These are phyloP conservation scores for Murraya paniculata DNA, from an alignment of 345 rosid genomes.

Conservation along the genomic window DNA sequence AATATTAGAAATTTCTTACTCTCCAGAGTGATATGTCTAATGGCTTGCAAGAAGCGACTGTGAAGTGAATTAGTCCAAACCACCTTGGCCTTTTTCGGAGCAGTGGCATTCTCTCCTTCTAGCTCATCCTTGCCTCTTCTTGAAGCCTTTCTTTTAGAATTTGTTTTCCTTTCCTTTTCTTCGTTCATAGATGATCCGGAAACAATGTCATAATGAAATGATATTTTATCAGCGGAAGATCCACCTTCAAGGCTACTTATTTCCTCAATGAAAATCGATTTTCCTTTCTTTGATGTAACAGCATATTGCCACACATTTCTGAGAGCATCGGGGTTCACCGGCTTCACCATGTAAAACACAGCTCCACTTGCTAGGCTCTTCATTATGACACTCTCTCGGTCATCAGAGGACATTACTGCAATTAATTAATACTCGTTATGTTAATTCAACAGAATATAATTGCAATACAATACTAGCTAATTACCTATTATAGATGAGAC, in stretches of 20 bases:
- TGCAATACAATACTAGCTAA: neutral
- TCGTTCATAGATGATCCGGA: constrained; percentile 20
- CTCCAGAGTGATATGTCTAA: constrained; percentile 50
- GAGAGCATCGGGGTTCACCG: constrained; percentile 44
- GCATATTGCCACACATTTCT: constrained; percentile 57
- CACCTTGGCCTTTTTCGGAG: constrained; percentile 51
- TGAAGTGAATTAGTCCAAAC: constrained; percentile 66
- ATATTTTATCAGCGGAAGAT: neutral
- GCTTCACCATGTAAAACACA: constrained; percentile 54
- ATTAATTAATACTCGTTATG: neutral
- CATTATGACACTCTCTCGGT: constrained; percentile 32
- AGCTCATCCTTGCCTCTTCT: constrained; percentile 12
- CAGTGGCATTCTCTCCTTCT: constrained; percentile 8
- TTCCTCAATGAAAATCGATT: constrained; percentile 20
- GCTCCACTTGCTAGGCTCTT: constrained; percentile 61
- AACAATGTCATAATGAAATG: neutral
- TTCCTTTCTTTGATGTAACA: constrained; percentile 33
- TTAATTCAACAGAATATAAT: neutral
- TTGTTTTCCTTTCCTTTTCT: neutral
- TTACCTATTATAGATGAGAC: neutral
- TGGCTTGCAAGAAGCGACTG: constrained; percentile 55
- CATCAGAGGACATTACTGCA: constrained; percentile 74
- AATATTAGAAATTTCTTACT: constrained; percentile 40
- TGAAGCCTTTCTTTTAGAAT: constrained; percentile 8
- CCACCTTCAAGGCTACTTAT: constrained; percentile 9